These are phyloP conservation scores for Pythium diclinum DNA, from an alignment of 352 stramenopile species.

Conservation along the genomic window DNA sequence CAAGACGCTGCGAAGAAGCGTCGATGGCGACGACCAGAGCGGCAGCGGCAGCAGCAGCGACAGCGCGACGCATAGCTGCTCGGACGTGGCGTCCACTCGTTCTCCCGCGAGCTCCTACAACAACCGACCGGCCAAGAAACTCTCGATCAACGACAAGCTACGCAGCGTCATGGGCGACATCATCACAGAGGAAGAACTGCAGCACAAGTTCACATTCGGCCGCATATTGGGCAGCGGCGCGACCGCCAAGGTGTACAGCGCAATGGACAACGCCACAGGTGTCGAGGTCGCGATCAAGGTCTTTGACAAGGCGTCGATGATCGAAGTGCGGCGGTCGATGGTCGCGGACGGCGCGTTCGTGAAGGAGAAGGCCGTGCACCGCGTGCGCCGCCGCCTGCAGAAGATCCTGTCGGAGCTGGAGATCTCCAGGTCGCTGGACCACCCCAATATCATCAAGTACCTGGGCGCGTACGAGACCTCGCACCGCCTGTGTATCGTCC, in stretches of 20 bases:
- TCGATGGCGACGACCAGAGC: slow-evolving; percentile 25
- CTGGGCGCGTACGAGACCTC: slow-evolving; percentile 73
- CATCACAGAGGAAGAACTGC: slow-evolving; percentile 58
- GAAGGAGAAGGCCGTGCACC: slow-evolving; percentile 67
- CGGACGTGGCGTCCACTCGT: slow-evolving; percentile 1
- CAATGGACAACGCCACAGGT: slow-evolving; percentile 46
- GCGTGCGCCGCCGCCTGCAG: slow-evolving; percentile 61
- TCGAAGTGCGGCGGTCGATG: slow-evolving; percentile 77
- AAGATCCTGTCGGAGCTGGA: slow-evolving; percentile 86
- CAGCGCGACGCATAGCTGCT: slow-evolving; percentile 24
- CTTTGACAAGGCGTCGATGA: slow-evolving; percentile 82
- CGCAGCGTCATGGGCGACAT: slow-evolving; percentile 58
- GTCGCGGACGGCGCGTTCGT: slow-evolving; percentile 53
- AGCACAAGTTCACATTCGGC: slow-evolving; percentile 55
- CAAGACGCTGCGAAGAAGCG: slow-evolving; percentile 5
- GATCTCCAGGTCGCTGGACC: slow-evolving; percentile 63
- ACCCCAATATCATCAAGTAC: slow-evolving; percentile 81
- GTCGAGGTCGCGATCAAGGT: slow-evolving; percentile 70
- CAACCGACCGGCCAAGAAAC: slow-evolving; percentile 5
- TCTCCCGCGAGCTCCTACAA: slow-evolving; percentile 9
- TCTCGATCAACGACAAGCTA: slow-evolving; percentile 60
- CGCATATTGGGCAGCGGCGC: slow-evolving; percentile 62
- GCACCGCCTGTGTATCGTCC: slow-evolving; percentile 74
- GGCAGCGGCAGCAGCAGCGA: slow-evolving; percentile 3
- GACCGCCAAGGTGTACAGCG: slow-evolving; percentile 75